Evolutionary conservation across 1,284 basidiomycete genomes (phyloP), one percentile per base, ranked within the genome.

Genomic region (Puccinia polysora): DNA sequence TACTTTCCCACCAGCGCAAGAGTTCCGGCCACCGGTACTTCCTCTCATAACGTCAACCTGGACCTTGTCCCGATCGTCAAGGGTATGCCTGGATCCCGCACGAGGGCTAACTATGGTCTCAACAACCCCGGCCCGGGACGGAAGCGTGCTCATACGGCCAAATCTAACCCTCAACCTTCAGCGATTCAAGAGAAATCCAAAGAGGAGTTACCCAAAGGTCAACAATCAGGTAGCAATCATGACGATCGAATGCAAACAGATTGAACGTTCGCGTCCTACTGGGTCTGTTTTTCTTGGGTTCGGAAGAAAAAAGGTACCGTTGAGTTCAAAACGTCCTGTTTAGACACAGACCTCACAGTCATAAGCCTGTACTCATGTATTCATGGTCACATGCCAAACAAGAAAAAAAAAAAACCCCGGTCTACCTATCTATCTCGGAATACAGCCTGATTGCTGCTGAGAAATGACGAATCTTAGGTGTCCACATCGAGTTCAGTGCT

Each of bases 1-100:
- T 73, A 67, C 30, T 67, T 69, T 62, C 67, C 64, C 32, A 52
- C 23, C 23, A 34, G 28, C 25, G 40, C 60, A n/a, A 28, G 60
- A 7, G 43, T 47, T 23, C 45, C 43, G 18, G 43, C 25, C 10
- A 8, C 30, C 23, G 5, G 30, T 40, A 30, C 25, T 5, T 15
- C 60, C 14, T n/a, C n/a, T n/a, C n/a, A n/a, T n/a, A n/a, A n/a
- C n/a, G 45, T 28, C 36, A 30, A n/a, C 15, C 56, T 23, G 2
- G 60, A 63, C 18, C 28, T 49, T 0, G 32, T 28, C 15, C 38
- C 60, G 23, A 30, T 28, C 14, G 7, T 45, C 40, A 63, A 63
- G 28, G 2, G 18, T 32, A 20, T 63, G 25, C 60, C 60, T 32
- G 60, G 4, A 15, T 30, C 40, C 5, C 60, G 60, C 4, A 63